phyloP scores from a whole-genome alignment of 1,139 yeast genomes.

The Debaryomyces psychrophilus region DNA sequence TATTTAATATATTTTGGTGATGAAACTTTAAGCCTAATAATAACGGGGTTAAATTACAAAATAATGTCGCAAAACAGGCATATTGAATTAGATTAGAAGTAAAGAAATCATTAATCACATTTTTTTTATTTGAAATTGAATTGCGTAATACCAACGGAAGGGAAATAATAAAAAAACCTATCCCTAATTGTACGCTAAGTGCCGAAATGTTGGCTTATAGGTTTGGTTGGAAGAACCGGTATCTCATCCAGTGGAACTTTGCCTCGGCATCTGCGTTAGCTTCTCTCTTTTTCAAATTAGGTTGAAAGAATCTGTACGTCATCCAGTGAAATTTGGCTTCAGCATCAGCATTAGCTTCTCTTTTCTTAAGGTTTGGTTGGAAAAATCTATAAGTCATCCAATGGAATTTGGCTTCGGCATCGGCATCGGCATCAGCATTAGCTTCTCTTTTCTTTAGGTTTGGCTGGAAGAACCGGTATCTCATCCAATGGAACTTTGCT shows the following conservation, averaged over 20 bases:
- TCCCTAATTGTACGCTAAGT: not conserved
- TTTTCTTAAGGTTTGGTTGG: constrained; percentile 15
- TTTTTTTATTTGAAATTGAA: not conserved
- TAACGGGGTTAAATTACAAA: not conserved
- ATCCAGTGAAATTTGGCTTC: constrained; percentile 18
- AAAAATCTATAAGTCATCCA: constrained; percentile 13
- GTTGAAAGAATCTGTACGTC: constrained; percentile 10
- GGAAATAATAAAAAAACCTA: not conserved
- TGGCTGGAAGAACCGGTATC: constrained; percentile 20
- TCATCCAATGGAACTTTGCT: constrained; percentile 21
- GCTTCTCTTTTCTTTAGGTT: constrained; percentile 18
- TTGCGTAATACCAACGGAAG: not conserved
- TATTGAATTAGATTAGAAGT: not conserved
- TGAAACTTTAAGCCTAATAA: constrained; percentile 2
- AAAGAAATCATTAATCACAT: constrained; percentile 1
- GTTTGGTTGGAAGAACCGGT: constrained; percentile 13
- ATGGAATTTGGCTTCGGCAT: constrained; percentile 14
- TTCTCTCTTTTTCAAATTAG: constrained; percentile 14
- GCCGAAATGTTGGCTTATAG: not conserved
- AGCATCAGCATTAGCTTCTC: constrained; percentile 22
- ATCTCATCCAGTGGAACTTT: constrained; percentile 14
- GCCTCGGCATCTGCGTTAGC: constrained; percentile 13
- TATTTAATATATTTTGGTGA: not conserved
- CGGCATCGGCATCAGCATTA: constrained; percentile 16
- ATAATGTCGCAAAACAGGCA: not conserved